Evolutionary conservation across 805 yeast genomes (phyloP).

Genomic region (Saturnispora diversa): DNA sequence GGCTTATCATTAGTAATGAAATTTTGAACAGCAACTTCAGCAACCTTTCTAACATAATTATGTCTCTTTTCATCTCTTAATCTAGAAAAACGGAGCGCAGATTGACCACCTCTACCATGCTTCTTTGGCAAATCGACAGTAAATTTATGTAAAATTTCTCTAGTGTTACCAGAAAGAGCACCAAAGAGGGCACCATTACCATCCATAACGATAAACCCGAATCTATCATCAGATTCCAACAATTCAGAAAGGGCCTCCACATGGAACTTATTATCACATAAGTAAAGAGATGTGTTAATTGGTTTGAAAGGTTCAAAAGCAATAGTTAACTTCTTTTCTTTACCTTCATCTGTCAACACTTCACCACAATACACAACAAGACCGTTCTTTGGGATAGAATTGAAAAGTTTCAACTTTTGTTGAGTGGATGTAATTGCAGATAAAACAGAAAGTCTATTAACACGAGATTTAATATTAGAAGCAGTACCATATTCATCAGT

Average conservation of each 20-base stretch:
- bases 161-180: slow-evolving; percentile 89
- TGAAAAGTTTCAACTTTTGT: slow-evolving; percentile 87
- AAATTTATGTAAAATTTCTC: slow-evolving; percentile 93
- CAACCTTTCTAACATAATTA: slow-evolving; percentile 95
- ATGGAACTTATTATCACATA: slow-evolving; percentile 97
- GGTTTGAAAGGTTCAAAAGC: slow-evolving; percentile 99
- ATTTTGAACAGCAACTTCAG: slow-evolving; percentile 96
- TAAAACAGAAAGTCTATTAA: slow-evolving; percentile 87
- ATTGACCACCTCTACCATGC: slow-evolving; percentile 99
- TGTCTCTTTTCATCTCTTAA: slow-evolving; percentile 98
- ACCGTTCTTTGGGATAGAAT: slow-evolving; percentile 88
- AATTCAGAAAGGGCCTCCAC: slow-evolving; percentile 94
- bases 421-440: slow-evolving; percentile 98
- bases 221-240: slow-evolving; percentile 89
- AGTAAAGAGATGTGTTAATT: slow-evolving; percentile 89
- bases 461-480: slow-evolving; percentile 95
- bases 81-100: slow-evolving; percentile 98
- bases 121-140: slow-evolving; percentile 97
- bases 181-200: slow-evolving; percentile 99
- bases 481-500: slow-evolving; percentile 99
- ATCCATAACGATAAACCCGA: slow-evolving; percentile 98
- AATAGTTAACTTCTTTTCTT: slow-evolving; percentile 91
- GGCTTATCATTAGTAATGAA: slow-evolving; percentile 93
- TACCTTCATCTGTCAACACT: slow-evolving; percentile 93
- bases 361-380: slow-evolving; percentile 98